These are phyloP conservation scores for Alternaria ethzedia DNA, from an alignment of 2,329 filamentous ascomycete species.

Conservation along the genomic window DNA sequence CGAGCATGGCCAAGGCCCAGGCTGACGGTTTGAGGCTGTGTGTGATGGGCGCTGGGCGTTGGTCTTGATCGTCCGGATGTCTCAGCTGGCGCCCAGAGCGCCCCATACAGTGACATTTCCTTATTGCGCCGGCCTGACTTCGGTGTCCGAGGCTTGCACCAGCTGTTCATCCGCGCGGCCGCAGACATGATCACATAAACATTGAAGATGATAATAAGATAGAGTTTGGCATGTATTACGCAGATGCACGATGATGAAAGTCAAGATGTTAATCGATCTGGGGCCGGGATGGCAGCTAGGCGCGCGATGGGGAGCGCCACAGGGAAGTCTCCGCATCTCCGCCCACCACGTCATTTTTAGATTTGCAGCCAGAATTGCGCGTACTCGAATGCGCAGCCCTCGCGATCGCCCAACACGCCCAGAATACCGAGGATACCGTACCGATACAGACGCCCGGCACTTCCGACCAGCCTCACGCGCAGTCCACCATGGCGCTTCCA, in stretches of 20 bases:
- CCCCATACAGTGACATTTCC: not conserved
- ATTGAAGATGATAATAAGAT: not conserved
- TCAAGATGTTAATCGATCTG: not conserved
- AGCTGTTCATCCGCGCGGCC: not conserved
- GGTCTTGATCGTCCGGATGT: slow-evolving; percentile 4
- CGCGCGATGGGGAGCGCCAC: not conserved
- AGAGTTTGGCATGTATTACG: not conserved
- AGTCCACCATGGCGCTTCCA: slow-evolving; percentile 38
- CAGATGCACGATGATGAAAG: not conserved
- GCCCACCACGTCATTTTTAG: slow-evolving; percentile 21
- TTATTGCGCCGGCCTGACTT: not conserved
- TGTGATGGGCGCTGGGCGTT: slow-evolving; percentile 6
- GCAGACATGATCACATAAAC: not conserved
- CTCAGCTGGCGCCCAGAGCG: slow-evolving; percentile 21
- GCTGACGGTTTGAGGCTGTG: slow-evolving; percentile 29
- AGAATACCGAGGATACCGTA: not conserved
- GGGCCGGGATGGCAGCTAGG: not conserved
- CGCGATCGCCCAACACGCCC: not conserved
- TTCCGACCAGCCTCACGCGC: not conserved
- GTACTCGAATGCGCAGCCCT: slow-evolving; percentile 4
- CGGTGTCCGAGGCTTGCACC: not conserved
- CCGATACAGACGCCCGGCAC: not conserved
- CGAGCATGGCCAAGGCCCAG: slow-evolving; percentile 20
- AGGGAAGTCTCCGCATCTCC: slow-evolving; percentile 7
- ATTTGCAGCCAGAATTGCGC: slow-evolving; percentile 2